These are phyloP conservation scores for Cyclotella atomus DNA, from an alignment of 108 stramenopile species.

Conservation along the genomic window DNA sequence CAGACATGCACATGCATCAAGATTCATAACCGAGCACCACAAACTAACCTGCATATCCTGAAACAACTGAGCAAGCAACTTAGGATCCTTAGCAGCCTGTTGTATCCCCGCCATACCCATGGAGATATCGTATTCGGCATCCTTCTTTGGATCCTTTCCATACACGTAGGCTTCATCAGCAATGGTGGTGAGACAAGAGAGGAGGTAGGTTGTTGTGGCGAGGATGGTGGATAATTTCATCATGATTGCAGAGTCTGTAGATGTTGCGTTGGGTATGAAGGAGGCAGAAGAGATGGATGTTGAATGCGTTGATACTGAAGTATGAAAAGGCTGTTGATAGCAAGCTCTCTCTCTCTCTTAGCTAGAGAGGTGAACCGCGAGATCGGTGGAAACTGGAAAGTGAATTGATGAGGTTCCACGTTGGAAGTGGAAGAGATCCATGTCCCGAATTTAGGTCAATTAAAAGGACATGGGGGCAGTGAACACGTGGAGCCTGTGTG, in stretches of 20 bases:
- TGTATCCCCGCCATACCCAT: constrained; percentile 87
- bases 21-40: neutral
- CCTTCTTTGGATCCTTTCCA: constrained; percentile 66
- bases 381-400: too few species aligned
- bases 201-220: constrained; percentile 46
- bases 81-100: constrained; percentile 84
- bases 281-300: constrained; percentile 3
- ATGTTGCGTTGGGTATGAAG: constrained; percentile 10
- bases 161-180: constrained; percentile 42
- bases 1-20: neutral
- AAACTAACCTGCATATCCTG: constrained; percentile 91
- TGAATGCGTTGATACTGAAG: neutral
- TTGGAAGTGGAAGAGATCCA: too few species aligned
- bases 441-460: too few species aligned
- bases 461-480: too few species aligned
- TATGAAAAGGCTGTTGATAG: too few species aligned
- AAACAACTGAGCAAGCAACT: constrained; percentile 87
- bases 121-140: constrained; percentile 70
- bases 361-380: too few species aligned
- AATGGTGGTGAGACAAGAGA: constrained; percentile 34
- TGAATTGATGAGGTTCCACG: too few species aligned
- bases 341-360: too few species aligned
- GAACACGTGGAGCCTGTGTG: neutral
- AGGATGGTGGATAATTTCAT: constrained; percentile 50
- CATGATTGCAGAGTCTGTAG: constrained; percentile 20